These are phyloP conservation scores for Barnettozyma sucrosica DNA, from an alignment of 805 yeast genomes.

Conservation along the genomic window DNA sequence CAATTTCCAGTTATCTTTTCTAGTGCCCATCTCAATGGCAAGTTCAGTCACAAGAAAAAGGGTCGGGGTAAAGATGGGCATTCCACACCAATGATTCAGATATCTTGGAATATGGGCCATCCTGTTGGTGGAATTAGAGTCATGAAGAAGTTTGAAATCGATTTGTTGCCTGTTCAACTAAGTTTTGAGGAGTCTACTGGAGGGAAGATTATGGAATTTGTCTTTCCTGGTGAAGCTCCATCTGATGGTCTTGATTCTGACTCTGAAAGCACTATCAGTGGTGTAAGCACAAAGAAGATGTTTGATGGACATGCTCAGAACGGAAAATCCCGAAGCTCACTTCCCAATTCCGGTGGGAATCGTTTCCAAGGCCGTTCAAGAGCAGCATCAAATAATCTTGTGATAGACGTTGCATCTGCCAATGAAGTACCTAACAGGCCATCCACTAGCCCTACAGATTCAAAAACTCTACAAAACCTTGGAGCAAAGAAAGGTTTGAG, in stretches of 20 bases:
- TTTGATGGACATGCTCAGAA: neutral
- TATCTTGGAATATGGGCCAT: slow-evolving; percentile 72
- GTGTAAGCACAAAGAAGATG: neutral
- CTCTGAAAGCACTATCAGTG: neutral
- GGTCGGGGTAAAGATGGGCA: slow-evolving; percentile 11
- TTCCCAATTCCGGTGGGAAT: neutral
- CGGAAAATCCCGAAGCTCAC: neutral
- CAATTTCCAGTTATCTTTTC: slow-evolving; percentile 67
- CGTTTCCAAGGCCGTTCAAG: neutral
- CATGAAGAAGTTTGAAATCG: slow-evolving; percentile 55
- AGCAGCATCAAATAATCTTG: neutral
- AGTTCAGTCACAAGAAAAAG: slow-evolving; percentile 7
- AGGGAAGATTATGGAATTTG: slow-evolving; percentile 53
- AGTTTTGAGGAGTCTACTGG: slow-evolving; percentile 72
- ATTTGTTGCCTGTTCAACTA: slow-evolving; percentile 59
- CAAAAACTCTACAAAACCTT: neutral
- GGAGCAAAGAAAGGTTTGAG: slow-evolving; percentile 10
- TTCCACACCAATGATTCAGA: slow-evolving; percentile 32
- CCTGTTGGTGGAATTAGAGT: slow-evolving; percentile 92
- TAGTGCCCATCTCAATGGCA: slow-evolving; percentile 31
- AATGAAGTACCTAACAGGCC: neutral
- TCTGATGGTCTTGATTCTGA: slow-evolving; percentile 11
- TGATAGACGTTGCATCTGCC: neutral
- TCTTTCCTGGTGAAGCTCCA: slow-evolving; percentile 50
- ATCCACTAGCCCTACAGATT: neutral